Base-by-base conservation (phyloP, 1,284 basidiomycete genomes). In the Trichosporon faecale region DNA sequence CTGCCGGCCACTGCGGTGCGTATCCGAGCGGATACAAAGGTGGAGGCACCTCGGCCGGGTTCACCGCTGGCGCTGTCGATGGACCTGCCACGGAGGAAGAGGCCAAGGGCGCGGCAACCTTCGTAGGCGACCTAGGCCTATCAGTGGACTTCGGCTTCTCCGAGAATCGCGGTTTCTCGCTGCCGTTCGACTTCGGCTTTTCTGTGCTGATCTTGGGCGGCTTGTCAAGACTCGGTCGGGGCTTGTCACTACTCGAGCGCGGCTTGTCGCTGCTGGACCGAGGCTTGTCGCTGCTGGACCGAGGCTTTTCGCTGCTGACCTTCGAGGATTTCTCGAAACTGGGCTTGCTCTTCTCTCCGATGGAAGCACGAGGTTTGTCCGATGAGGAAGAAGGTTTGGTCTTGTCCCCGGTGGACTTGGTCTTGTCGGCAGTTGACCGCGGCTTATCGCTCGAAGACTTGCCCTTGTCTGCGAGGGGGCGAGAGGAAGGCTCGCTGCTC, bases 1-100 rank as follows among this genome's bases (percentile, higher is more conserved):
- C 77, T 18, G 66, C 49, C 4, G 85, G 80, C 60, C 82, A 78
- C 5, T 82, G 76, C n/a, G 84, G 75, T 65, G 68, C 9, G 69
- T 57, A 46, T 66, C 57, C 3, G 72, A 52, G 49, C 1, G 71
- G 55, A 9, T 69, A 67, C 11, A 71, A 63, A 23, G 65, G 68
- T 1, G 75, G 64, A 14, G 67, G 65, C 5, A 66, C 64, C n/a
- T 72, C 66, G 12, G 69, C 61, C 63, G 70, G 65, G 14, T 70
- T 64, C 9, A 69, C 69, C 14, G 76, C 72, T 16, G 77, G 76
- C 21, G 76, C 71, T 25, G 78, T 77, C 14, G 82, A 78, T 1
- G 81, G 76, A 44, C 80, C 70, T 37, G 76, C 84, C 75, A 65
- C 21, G 1, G 67, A 60, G n/a, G 64, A 75, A 25, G 73, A 46